A percentile compares a stretch with the other conserved stretches of the same genome.
Evolutionary conservation across 1,284 basidiomycete genomes (phyloP).

Genomic region (Singerocomus rubriflavus): DNA sequence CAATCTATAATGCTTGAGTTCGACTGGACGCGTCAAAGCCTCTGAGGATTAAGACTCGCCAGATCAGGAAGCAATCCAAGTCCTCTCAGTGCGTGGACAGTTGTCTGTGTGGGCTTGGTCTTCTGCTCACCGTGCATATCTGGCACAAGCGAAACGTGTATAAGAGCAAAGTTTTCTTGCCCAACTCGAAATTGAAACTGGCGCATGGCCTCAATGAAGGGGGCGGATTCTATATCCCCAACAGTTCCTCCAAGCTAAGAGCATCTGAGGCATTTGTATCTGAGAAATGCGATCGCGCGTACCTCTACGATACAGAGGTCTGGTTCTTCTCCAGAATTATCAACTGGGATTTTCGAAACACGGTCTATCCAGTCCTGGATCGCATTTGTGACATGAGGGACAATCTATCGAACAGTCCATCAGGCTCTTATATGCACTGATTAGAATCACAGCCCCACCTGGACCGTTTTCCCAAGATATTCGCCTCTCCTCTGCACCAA

Average conservation of each 20-base stretch:
- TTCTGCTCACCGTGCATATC: conserved; percentile 99
- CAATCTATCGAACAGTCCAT: conserved; percentile 60
- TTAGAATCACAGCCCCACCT: conserved; percentile 42
- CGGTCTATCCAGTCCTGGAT: conserved; percentile 99
- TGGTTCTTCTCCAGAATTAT: conserved; percentile 90
- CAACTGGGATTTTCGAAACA: conserved; percentile 91
- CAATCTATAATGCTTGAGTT: conserved; percentile 58
- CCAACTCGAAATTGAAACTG: conserved; percentile 99
- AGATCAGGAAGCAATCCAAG: conserved; percentile 93
- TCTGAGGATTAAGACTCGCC: conserved; percentile 44
- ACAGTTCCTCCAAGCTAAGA: conserved; percentile 90
- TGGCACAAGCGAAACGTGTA: conserved; percentile 97
- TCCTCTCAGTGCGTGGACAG: conserved; percentile 91
- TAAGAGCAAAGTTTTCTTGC: conserved; percentile 94
- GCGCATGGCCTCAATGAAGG: conserved; percentile 98
- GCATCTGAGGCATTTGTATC: conserved; percentile 6
- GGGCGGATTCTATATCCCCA: conserved; percentile 94
- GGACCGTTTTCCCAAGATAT: conserved; percentile 97
- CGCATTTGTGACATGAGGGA: conserved; percentile 94
- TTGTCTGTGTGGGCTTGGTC: conserved; percentile 98
- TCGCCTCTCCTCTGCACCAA: conserved; percentile 80
- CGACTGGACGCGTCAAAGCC: background rate
- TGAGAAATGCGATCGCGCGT: conserved; percentile 12
- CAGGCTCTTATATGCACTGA: background rate
- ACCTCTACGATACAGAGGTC: conserved; percentile 98